Evolutionary conservation across 129 eudicot genomes (phyloP), one percentile per base, ranked within the genome.

Genomic region (Lactuca sativa): DNA sequence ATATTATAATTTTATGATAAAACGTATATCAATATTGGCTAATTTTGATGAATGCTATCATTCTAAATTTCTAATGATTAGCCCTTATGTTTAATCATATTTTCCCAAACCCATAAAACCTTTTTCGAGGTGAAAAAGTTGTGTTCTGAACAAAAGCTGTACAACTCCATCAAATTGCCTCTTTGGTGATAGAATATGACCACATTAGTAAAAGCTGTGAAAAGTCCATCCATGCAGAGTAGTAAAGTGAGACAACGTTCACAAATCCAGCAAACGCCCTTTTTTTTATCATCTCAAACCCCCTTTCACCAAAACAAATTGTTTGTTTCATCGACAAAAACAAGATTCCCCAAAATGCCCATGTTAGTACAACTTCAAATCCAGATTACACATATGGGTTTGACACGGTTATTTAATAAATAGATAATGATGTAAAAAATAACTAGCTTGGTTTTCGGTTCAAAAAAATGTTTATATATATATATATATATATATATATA

Each of bases 221-320:
- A 47, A 47, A 47, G 52, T 47, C 52, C 15, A 11, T 47, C 52
- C 15, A 47, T 47, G 60, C 67, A 74, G 64, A 34, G 67, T 44
- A 69, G 67, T 44, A 69, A 69, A 69, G 58, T 44, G 64, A 36
- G 17, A 41, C 55, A 74, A 74, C 79, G 79, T 74, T 74, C 60
- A 66, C 44, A 53, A 49, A 66, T 56, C 36, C 72, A 64, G 59
- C 69, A 52, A 62, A 32, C 3, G 4, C 16, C 12, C 63, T 18
- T 61, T 51, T 48, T 61, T 51, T 32, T 60, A 48, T 60, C 17
- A 48, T 15, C 14, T 40, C 67, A 25, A 32, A 66, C 47, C 78
- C 66, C 17, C 21, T 49, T 74, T 56, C 30, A 56, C 34, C 72
- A 74, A 66, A 47, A 5, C 44, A 72, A 74, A 31, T 65, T 53